Evolutionary conservation across 2,329 filamentous ascomycete genomes (phyloP).

Genomic region (Shiraia bambusicola): DNA sequence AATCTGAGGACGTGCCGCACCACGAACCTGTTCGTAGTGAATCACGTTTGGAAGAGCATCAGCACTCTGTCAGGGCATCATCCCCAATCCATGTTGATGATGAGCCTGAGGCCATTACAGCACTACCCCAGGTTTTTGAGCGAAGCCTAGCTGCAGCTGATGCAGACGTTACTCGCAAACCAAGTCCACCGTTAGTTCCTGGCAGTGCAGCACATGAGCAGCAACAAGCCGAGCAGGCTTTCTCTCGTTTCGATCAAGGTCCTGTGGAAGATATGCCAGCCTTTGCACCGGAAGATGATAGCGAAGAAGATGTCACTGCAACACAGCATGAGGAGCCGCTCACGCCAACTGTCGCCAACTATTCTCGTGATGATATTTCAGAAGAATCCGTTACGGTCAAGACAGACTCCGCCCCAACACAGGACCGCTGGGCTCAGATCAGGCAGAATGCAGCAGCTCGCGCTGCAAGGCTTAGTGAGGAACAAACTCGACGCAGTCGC

Average conservation of each 20-base stretch:
- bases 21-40: conserved; percentile 25
- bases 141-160: conserved; percentile 28
- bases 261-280: conserved; percentile 84
- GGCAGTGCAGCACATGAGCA: conserved; percentile 62
- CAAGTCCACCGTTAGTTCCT: conserved; percentile 56
- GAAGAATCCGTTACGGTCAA: conserved; percentile 47
- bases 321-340: conserved; percentile 18
- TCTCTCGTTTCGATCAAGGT: conserved; percentile 80
- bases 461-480: conserved; percentile 67
- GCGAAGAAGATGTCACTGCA: conserved; percentile 29
- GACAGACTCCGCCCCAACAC: conserved; percentile 42
- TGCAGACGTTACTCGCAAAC: conserved; percentile 37
- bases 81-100: conserved; percentile 27
- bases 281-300: conserved; percentile 62
- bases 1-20: conserved; percentile 19
- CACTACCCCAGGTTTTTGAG: conserved; percentile 27
- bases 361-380: conserved; percentile 40
- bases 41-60: conserved; percentile 28
- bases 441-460: conserved; percentile 89
- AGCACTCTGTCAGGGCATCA: conserved; percentile 24
- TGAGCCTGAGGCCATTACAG: conserved; percentile 20
- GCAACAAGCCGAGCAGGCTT: conserved; percentile 61
- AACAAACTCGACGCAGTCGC: conserved; percentile 59
- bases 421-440: conserved; percentile 94
- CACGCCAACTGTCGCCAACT: conserved; percentile 20